Evolutionary conservation across 1,139 yeast genomes (phyloP).

Genomic region (Komagataea norvegica): DNA sequence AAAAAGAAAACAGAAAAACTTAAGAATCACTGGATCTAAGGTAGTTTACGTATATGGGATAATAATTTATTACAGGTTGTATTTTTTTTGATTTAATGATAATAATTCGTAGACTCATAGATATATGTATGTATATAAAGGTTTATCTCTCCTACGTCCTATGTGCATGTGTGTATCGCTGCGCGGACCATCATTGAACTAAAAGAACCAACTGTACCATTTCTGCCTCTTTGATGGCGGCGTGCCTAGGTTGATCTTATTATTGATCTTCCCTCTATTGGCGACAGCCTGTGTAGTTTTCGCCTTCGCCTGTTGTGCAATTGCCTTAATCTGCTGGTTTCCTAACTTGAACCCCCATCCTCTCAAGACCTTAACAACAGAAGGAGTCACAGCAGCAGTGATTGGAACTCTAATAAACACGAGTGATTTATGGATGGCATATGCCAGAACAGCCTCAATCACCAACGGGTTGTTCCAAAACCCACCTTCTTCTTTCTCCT

Average conservation of each 20-base stretch:
- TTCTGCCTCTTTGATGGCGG: conserved; percentile 46
- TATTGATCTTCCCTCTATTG: conserved; percentile 20
- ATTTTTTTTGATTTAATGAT: too few species aligned
- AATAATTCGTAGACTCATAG: too few species aligned
- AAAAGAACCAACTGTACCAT: conserved; percentile 63
- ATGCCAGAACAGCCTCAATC: conserved; percentile 84
- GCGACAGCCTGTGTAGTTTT: conserved; percentile 22
- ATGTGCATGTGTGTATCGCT: neutral
- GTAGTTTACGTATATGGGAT: too few species aligned
- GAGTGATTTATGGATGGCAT: conserved; percentile 86
- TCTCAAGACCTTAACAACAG: conserved; percentile 60
- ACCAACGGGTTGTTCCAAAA: conserved; percentile 44
- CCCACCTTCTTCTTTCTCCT: conserved; percentile 15
- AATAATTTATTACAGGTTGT: too few species aligned
- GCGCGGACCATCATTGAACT: conserved; percentile 4
- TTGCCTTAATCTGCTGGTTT: conserved; percentile 26
- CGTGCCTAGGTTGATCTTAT: conserved; percentile 47
- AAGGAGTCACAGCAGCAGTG: conserved; percentile 90
- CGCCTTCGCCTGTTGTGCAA: conserved; percentile 21
- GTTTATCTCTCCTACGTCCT: neutral
- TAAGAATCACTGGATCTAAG: too few species aligned
- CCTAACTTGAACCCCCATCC: conserved; percentile 82
- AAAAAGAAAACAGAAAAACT: too few species aligned
- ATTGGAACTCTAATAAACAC: conserved; percentile 77
- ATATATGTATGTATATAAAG: neutral